A percentile compares a stretch with the other conserved stretches of the same genome.
Conservation (phyloP, 108 stramenopile species). For the Mayamaea pseudoterrestris region DNA sequence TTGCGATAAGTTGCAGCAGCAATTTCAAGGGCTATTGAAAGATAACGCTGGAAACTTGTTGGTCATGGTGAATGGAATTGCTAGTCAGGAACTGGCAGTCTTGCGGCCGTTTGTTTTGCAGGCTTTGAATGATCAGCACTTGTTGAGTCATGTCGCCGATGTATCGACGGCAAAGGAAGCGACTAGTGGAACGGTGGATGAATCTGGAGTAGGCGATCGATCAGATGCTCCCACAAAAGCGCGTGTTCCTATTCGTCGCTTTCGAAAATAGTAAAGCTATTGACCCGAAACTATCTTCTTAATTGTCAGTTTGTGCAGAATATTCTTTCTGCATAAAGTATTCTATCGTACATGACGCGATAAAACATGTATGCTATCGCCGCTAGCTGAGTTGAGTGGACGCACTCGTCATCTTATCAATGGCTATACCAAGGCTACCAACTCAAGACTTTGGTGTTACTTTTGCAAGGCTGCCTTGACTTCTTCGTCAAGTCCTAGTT, state of each 20-base stretch:
- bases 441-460: no score
- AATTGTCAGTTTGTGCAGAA: no score
- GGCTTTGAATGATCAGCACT: slow-evolving; percentile 18
- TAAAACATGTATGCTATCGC: no score
- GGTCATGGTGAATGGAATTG: slow-evolving; percentile 68
- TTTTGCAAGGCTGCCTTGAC: slow-evolving; percentile 17
- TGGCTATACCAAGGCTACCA: no score
- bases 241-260: background rate
- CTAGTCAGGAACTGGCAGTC: slow-evolving; percentile 53
- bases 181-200: background rate
- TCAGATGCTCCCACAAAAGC: background rate
- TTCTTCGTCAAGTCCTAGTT: slow-evolving; percentile 36
- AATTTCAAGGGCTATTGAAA: slow-evolving; percentile 51
- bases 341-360: no score
- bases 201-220: background rate
- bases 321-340: no score
- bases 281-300: no score
- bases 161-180: background rate
- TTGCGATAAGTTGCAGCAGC: slow-evolving; percentile 60
- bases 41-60: slow-evolving; percentile 10
- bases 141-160: slow-evolving; percentile 2
- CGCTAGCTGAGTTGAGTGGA: no score
- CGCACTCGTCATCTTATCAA: no score
- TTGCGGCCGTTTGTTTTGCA: slow-evolving; percentile 49
- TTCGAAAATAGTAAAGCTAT: background rate